These are phyloP conservation scores for Clausena lansium DNA, from an alignment of 345 rosid genomes.

Conservation along the genomic window DNA sequence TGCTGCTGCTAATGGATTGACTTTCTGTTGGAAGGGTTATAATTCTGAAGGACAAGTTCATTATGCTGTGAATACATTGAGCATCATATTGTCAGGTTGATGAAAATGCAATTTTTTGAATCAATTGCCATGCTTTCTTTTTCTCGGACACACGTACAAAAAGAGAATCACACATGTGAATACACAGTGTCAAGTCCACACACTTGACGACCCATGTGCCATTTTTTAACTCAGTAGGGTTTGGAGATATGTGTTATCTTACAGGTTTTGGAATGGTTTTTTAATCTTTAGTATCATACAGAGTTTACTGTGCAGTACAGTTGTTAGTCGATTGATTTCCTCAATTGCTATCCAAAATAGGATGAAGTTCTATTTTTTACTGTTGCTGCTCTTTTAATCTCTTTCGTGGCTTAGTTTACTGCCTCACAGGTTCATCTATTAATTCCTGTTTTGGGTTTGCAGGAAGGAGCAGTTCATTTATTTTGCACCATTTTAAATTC, in stretches of 20 bases:
- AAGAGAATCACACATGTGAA: not conserved
- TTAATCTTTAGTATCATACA: not conserved
- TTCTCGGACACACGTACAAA: not conserved
- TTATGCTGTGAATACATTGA: not conserved
- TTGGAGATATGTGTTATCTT: not conserved
- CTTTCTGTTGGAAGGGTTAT: not conserved
- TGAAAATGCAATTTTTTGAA: not conserved
- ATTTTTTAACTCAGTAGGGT: not conserved
- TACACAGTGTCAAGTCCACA: not conserved
- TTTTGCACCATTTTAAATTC: constrained; percentile 42
- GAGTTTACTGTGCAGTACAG: not conserved
- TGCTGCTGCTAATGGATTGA: not conserved
- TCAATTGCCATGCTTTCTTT: not conserved
- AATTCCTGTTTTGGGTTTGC: constrained; percentile 26
- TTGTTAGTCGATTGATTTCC: not conserved
- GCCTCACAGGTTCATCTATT: constrained; percentile 4
- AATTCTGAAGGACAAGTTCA: not conserved
- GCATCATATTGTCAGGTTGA: not conserved
- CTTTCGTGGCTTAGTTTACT: not conserved
- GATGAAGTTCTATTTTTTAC: not conserved
- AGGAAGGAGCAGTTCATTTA: constrained; percentile 61
- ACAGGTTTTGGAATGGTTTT: not conserved
- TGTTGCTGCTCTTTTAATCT: not conserved
- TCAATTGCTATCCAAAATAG: not conserved
- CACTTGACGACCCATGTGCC: not conserved